Percentiles rank a stretch among this genome's conserved stretches.
These are phyloP conservation scores for Hemisphaericaspora xylanilytica DNA, from an alignment of 1,139 yeast species.

Conservation along the genomic window DNA sequence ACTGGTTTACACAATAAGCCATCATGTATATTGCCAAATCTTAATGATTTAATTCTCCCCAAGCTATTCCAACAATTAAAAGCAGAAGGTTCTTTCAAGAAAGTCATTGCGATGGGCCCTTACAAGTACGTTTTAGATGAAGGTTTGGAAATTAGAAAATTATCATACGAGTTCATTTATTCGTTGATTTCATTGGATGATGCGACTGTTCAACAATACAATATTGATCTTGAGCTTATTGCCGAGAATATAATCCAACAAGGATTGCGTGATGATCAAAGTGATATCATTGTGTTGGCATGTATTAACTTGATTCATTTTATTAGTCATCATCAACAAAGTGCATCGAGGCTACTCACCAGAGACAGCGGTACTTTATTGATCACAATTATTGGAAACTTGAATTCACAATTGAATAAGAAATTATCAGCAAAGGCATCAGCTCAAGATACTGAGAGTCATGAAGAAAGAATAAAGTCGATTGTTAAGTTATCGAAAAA, in stretches of 20 bases:
- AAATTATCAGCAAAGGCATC: constrained; percentile 44
- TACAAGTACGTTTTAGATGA: constrained; percentile 80
- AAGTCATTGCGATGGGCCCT: constrained; percentile 80
- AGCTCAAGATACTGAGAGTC: constrained; percentile 32
- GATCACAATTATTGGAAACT: constrained; percentile 21
- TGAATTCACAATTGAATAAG: constrained; percentile 30
- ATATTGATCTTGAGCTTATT: constrained; percentile 23
- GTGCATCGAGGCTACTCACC: constrained; percentile 15
- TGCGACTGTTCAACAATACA: constrained; percentile 17
- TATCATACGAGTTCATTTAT: constrained; percentile 69
- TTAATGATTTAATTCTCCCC: constrained; percentile 71
- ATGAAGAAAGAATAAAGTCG: constrained; percentile 17
- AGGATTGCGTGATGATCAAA: constrained; percentile 39
- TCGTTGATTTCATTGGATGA: constrained; percentile 41
- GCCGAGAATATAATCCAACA: constrained; percentile 28
- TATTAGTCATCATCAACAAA: constrained; percentile 20
- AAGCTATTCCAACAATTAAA: constrained; percentile 54
- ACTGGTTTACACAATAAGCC: constrained; percentile 68
- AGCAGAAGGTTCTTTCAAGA: constrained; percentile 57
- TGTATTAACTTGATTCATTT: constrained; percentile 33
- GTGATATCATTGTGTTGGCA: constrained; percentile 39
- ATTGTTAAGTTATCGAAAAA: constrained; percentile 15
- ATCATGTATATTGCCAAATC: constrained; percentile 48
- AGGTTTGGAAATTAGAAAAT: constrained; percentile 71
- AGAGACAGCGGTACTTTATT: constrained; percentile 21